Evolutionary conservation across 2,329 filamentous ascomycete species (phyloP), one percentile per base, ranked within the genome.

Genomic region (Epichloe coenophiala): DNA sequence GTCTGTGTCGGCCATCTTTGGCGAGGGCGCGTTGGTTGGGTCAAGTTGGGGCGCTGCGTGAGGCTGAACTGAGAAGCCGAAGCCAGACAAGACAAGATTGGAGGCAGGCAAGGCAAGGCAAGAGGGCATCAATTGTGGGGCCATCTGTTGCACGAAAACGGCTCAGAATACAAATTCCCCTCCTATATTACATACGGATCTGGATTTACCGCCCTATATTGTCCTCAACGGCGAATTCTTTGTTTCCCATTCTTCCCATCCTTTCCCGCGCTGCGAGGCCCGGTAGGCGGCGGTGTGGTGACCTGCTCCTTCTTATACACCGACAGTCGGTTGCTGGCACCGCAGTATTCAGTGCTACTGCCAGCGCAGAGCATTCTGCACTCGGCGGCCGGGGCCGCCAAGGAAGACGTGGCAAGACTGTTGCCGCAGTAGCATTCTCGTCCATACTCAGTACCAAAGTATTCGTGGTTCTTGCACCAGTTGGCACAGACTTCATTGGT

Each of bases 311-410:
- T 62, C 49, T 57, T 60, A 41, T 68, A 68, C 15, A 68, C 57
- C 5, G 60, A 63, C 55, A 74, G 52, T 51, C 69, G 59, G 51
- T 65, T 65, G 2, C 64, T 61, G 6, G 62, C 67, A 19, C 71
- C 71, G 50, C 71, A 74, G 50, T 61, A 67, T 59, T 71, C 60
- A 1, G 48, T 44, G 12, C 51, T 55, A 47, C 64, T 65, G 1
- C 70, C 71, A 2, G 60, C 61, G 56, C 71, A 74, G 17, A 62
- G 54, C 67, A 73, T 71, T 5, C 51, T 57, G 57, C 70, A 73
- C 23, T 73, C 68, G 2, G 50, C 52, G 23, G 51, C 56, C 2
- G 61, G 52, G 4, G 60, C 65, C 48, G 57, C 57, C 2, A 58
- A 52, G n/a, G 65, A 65, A 5, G 55, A 58, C n/a, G 52, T 44